These are phyloP conservation scores for Euphorbia corollata DNA, from an alignment of 441 rosid genomes.

Conservation along the genomic window DNA sequence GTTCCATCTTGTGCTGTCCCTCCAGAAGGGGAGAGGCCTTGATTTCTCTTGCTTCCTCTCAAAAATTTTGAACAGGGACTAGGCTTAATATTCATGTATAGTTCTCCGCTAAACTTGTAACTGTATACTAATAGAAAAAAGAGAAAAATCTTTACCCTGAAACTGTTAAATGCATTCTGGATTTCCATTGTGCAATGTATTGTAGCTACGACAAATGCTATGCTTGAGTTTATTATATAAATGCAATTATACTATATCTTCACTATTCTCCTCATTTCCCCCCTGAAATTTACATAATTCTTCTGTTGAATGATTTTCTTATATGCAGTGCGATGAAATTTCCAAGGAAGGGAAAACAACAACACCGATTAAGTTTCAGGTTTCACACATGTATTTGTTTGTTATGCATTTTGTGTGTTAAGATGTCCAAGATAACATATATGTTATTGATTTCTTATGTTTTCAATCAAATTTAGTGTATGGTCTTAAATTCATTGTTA, in stretches of 20 bases:
- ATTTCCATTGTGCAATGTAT: not conserved
- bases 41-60: not conserved
- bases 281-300: not conserved
- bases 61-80: not conserved
- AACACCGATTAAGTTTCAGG: constrained; percentile 58
- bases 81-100: not conserved
- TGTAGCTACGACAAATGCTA: not conserved
- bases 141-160: not conserved
- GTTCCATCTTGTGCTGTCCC: not conserved
- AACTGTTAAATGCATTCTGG: not conserved
- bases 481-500: not conserved
- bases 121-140: not conserved
- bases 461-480: not conserved
- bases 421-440: not conserved
- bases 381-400: constrained; percentile 17
- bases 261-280: not conserved
- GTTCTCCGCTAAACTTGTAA: not conserved
- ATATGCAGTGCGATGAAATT: constrained; percentile 57
- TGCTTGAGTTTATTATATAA: not conserved
- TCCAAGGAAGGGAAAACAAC: constrained; percentile 42
- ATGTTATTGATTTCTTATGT: not conserved
- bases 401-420: not conserved
- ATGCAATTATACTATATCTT: not conserved
- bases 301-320: constrained; percentile 18
- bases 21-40: not conserved